A percentile compares a stretch with the other conserved stretches of the same genome.
Conservation (phyloP, 108 stramenopile genomes). For the Skeletonema tropicum region DNA sequence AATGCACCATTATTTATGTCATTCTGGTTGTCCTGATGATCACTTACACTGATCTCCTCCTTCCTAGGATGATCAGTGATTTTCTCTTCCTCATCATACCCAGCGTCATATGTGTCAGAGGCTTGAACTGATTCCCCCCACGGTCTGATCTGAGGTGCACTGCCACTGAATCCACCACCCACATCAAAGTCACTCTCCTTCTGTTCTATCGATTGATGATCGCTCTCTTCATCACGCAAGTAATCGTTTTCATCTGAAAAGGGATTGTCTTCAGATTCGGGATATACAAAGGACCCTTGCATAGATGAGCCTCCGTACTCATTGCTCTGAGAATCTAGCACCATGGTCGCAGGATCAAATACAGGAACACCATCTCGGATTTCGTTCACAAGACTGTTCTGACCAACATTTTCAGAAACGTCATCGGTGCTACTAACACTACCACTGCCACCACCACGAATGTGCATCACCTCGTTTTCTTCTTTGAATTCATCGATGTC, state of each 20-base stretch:
- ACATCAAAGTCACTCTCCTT: not conserved
- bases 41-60: not conserved
- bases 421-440: not conserved
- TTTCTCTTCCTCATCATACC: not conserved
- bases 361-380: not conserved
- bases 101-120: not conserved
- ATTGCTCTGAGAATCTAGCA: not conserved
- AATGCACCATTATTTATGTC: not conserved
- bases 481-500: not conserved
- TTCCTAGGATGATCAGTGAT: not conserved
- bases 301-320: conserved; percentile 3
- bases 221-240: not conserved
- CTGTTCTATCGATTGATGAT: not conserved
- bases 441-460: conserved; percentile 21
- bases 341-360: not conserved
- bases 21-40: not conserved
- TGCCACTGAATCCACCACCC: not conserved
- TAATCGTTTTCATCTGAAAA: conserved; percentile 18
- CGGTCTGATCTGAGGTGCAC: not conserved
- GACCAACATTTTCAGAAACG: not conserved
- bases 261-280: conserved; percentile 11
- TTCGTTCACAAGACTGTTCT: not conserved
- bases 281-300: not conserved
- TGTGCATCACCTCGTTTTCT: conserved; percentile 16
- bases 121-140: not conserved